Percentiles rank a stretch among this genome's conserved stretches.
phyloP scores from a whole-genome alignment of 306 rosid genomes.

The Vigna reflexopilosa region DNA sequence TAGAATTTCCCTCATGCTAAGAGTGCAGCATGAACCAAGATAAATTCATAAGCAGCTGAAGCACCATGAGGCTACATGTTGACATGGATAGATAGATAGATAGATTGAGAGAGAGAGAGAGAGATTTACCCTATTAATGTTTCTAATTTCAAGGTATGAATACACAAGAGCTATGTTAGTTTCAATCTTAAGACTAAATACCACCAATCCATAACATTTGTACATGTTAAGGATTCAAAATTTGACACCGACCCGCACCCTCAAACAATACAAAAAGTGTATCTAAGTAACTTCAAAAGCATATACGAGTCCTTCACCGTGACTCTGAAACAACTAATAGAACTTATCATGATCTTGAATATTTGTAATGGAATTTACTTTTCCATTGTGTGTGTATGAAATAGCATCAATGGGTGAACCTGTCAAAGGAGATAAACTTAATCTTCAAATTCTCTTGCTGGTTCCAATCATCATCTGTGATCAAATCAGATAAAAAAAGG shows the following conservation, averaged over 20 bases:
- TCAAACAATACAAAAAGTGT: neutral
- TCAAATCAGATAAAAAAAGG: neutral
- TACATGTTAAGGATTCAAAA: constrained; percentile 1
- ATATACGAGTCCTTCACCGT: constrained; percentile 20
- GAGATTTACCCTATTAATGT: no score
- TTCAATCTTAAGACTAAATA: no score
- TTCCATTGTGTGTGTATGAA: neutral
- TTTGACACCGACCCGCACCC: no score
- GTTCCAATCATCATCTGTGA: constrained; percentile 14
- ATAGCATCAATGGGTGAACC: constrained; percentile 43
- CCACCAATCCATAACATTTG: neutral
- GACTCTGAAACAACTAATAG: constrained; percentile 16
- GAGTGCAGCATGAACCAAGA: constrained; percentile 28
- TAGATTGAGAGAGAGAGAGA: no score
- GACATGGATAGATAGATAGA: neutral
- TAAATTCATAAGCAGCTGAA: constrained; percentile 27
- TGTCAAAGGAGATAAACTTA: constrained; percentile 28
- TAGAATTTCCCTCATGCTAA: constrained; percentile 27
- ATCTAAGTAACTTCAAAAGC: constrained; percentile 12
- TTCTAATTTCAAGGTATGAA: no score
- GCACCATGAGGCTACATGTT: constrained; percentile 5
- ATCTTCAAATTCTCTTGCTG: constrained; percentile 42
- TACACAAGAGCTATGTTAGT: no score
- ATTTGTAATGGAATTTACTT: constrained; percentile 15
- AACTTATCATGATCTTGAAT: constrained; percentile 6